A percentile compares a stretch with the other conserved stretches of the same genome.
Conservation (phyloP, 164 flowering plant species). For the Umbellularia californica region DNA sequence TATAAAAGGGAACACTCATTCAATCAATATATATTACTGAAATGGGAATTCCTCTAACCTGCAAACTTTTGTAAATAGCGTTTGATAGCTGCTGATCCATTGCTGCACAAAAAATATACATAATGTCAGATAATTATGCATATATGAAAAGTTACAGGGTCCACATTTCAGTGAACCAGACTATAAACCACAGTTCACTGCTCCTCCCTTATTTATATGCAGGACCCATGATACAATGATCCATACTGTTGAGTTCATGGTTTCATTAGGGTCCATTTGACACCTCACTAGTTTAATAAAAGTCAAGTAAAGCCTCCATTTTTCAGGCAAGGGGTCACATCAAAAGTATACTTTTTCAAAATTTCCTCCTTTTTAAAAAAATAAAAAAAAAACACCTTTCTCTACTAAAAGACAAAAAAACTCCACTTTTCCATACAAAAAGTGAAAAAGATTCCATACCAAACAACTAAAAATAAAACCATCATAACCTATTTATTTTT, state of each 20-base stretch:
- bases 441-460: too few relatives aligned
- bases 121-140: background rate
- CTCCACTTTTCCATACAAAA: too few relatives aligned
- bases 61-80: constrained; percentile 69
- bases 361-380: too few relatives aligned
- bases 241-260: background rate
- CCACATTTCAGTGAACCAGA: background rate
- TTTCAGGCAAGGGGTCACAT: too few relatives aligned
- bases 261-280: background rate
- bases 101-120: constrained; percentile 36
- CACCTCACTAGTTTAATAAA: background rate
- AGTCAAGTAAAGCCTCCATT: too few relatives aligned
- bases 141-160: background rate
- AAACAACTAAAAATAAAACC: too few relatives aligned
- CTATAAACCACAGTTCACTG: background rate
- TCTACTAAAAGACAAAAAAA: too few relatives aligned
- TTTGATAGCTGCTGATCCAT: constrained; percentile 82
- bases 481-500: too few relatives aligned
- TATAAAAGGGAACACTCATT: too few relatives aligned
- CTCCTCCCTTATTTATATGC: too few relatives aligned
- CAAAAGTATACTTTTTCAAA: too few relatives aligned
- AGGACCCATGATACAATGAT: background rate
- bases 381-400: too few relatives aligned
- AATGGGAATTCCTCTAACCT: constrained; percentile 33
- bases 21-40: background rate